These are phyloP conservation scores for Psilocybe mexicana DNA, from an alignment of 1,284 basidiomycete genomes.

Conservation along the genomic window DNA sequence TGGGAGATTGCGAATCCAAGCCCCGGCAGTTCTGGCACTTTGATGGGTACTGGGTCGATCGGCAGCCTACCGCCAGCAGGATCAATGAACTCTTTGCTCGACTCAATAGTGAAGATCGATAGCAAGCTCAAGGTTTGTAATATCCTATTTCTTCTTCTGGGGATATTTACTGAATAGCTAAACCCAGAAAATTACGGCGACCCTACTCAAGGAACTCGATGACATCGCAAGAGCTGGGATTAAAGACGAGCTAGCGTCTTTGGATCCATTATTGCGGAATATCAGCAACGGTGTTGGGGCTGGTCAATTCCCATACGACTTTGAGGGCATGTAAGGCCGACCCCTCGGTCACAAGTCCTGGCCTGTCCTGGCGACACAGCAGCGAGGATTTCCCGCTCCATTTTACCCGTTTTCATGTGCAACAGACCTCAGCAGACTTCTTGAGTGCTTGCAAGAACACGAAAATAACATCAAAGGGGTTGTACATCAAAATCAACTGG, in stretches of 20 bases:
- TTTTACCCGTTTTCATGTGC: neutral
- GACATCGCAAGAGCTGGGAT: conserved; percentile 76
- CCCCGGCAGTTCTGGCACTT: conserved; percentile 19
- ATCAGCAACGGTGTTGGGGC: conserved; percentile 34
- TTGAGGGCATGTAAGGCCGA: conserved; percentile 42
- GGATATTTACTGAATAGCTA: neutral
- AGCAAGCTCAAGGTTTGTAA: conserved; percentile 73
- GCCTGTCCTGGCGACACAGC: neutral
- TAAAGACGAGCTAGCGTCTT: conserved; percentile 75
- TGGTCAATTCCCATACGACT: conserved; percentile 42
- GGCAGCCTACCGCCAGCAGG: conserved; percentile 54
- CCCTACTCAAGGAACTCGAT: conserved; percentile 80
- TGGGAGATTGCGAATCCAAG: conserved; percentile 70
- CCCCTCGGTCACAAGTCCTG: neutral
- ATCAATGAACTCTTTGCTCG: conserved; percentile 65
- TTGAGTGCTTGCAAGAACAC: too few relatives aligned
- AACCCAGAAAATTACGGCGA: conserved; percentile 75
- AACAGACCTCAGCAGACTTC: neutral
- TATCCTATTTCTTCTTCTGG: neutral
- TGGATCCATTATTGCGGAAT: conserved; percentile 75
- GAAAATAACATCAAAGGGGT: too few relatives aligned
- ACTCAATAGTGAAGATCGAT: conserved; percentile 79
- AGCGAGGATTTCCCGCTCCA: conserved; percentile 1
- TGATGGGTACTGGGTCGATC: conserved; percentile 37
- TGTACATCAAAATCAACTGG: too few relatives aligned